These are phyloP conservation scores for Schizosaccharomyces lindneri DNA, from an alignment of 805 yeast genomes.

Conservation along the genomic window DNA sequence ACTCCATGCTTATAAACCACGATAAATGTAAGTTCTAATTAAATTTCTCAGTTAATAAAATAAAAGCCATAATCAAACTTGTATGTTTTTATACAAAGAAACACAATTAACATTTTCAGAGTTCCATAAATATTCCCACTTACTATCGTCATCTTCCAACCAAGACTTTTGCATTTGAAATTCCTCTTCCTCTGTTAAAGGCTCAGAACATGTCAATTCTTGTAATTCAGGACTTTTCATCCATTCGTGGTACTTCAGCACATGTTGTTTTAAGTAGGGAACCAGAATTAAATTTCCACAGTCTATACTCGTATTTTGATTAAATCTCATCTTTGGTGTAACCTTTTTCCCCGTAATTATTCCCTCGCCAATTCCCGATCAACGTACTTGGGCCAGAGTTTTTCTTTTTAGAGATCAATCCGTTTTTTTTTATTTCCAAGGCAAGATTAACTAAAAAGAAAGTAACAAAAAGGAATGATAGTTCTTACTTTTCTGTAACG, in stretches of 20 bases:
- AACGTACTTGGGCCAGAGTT: too few species aligned
- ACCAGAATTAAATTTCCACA: neutral
- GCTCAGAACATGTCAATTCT: neutral
- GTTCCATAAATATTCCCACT: neutral
- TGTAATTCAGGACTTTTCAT: neutral
- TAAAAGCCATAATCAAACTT: too few species aligned
- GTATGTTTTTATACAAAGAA: too few species aligned
- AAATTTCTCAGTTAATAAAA: too few species aligned
- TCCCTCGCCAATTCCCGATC: too few species aligned
- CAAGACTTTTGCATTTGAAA: neutral
- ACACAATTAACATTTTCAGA: too few species aligned
- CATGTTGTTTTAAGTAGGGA: neutral
- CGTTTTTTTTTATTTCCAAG: too few species aligned
- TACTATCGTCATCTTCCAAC: slow-evolving; percentile 1
- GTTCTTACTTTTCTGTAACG: too few species aligned
- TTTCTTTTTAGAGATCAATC: too few species aligned
- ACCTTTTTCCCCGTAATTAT: neutral
- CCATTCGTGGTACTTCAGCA: neutral
- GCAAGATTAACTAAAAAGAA: too few species aligned
- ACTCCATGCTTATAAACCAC: neutral
- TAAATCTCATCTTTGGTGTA: neutral
- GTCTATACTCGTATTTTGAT: neutral
- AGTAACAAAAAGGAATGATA: too few species aligned
- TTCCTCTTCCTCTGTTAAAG: neutral
- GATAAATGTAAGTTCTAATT: neutral